These are phyloP conservation scores for Wilcoxina mikolae DNA, from an alignment of 495 filamentous ascomycete genomes.

Conservation along the genomic window DNA sequence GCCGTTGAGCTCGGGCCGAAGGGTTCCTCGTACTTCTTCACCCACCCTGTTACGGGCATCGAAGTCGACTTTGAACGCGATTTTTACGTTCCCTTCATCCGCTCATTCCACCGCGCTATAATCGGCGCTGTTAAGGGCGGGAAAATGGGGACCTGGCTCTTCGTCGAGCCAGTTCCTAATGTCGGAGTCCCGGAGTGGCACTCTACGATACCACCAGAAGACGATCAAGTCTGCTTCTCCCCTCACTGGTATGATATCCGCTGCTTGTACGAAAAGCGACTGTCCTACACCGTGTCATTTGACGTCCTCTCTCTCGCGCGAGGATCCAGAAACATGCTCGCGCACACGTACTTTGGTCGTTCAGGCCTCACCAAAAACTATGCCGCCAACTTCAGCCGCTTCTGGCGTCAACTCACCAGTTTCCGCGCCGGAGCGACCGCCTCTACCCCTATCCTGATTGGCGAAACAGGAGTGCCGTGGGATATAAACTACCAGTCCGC, in stretches of 20 bases:
- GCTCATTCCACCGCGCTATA: slow-evolving; percentile 16
- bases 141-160: slow-evolving; percentile 19
- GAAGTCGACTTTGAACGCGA: slow-evolving; percentile 45
- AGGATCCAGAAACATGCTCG: slow-evolving; percentile 26
- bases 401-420: slow-evolving; percentile 13
- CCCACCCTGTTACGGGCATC: slow-evolving; percentile 43
- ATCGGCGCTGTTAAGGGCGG: slow-evolving; percentile 12
- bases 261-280: slow-evolving; percentile 51
- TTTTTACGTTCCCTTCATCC: slow-evolving; percentile 25
- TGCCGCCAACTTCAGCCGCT: slow-evolving; percentile 22
- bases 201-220: slow-evolving; percentile 31
- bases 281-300: slow-evolving; percentile 53
- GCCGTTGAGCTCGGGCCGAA: slow-evolving; percentile 14
- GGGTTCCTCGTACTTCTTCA: slow-evolving; percentile 42
- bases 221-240: slow-evolving; percentile 54
- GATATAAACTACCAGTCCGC: slow-evolving; percentile 62
- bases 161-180: slow-evolving; percentile 27
- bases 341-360: slow-evolving; percentile 27
- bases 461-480: slow-evolving; percentile 63
- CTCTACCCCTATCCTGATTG: slow-evolving; percentile 32
- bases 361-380: slow-evolving; percentile 23
- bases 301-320: slow-evolving; percentile 38
- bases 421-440: slow-evolving; percentile 5
- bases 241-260: slow-evolving; percentile 67
- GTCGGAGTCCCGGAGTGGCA: slow-evolving; percentile 19